Evolutionary conservation across 306 rosid genomes (phyloP).

Genomic region (Medicago ruthenica): DNA sequence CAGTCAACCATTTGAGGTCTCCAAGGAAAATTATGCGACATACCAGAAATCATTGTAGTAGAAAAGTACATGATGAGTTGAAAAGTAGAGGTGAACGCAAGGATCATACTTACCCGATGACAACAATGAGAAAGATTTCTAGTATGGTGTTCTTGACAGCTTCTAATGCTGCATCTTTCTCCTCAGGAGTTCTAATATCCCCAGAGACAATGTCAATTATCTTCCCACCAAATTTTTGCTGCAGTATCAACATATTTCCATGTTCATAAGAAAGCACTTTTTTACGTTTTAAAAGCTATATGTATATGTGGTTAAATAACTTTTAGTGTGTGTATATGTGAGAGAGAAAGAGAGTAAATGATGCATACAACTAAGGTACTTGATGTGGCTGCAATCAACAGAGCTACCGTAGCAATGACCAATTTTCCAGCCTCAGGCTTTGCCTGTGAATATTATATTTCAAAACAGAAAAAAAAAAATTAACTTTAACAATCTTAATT

Average conservation of each 20-base stretch:
- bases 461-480: not conserved
- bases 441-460: conserved; percentile 53
- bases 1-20: conserved; percentile 26
- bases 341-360: not conserved
- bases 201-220: conserved; percentile 79
- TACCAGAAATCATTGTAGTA: conserved; percentile 9
- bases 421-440: conserved; percentile 71
- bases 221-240: conserved; percentile 81
- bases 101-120: conserved; percentile 69
- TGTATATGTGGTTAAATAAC: too few relatives aligned
- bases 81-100: conserved; percentile 24
- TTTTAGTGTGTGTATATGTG: too few relatives aligned
- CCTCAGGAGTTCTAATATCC: conserved; percentile 57
- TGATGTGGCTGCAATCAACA: conserved; percentile 74
- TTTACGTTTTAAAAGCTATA: too few relatives aligned
- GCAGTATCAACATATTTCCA: conserved; percentile 40
- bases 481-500: conserved; percentile 22
- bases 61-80: conserved; percentile 19
- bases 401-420: conserved; percentile 64
- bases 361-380: conserved; percentile 68
- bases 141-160: conserved; percentile 74
- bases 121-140: conserved; percentile 59
- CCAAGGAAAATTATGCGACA: conserved; percentile 23
- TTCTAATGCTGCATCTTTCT: conserved; percentile 58
- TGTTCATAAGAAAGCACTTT: conserved; percentile 38